These are phyloP conservation scores for Pneumocystis sp. DNA, from an alignment of 1,139 yeast species.

Conservation along the genomic window DNA sequence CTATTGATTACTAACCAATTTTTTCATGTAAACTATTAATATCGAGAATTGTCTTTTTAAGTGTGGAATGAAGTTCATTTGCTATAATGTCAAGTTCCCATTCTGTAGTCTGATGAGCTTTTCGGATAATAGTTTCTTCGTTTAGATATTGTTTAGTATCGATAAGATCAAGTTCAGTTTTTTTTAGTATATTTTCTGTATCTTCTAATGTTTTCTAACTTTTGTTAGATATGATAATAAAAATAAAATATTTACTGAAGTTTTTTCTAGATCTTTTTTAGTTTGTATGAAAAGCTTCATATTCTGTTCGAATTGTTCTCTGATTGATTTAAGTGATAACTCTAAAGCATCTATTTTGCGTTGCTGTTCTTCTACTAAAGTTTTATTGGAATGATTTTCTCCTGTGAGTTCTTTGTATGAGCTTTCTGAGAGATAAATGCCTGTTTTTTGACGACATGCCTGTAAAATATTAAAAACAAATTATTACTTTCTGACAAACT, in stretches of 20 bases:
- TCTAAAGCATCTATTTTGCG: constrained; percentile 33
- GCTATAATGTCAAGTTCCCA: constrained; percentile 21
- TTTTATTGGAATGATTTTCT: constrained; percentile 34
- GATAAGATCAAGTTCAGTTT: constrained; percentile 15
- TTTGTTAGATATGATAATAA: constrained; percentile 6
- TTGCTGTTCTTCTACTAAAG: constrained; percentile 34
- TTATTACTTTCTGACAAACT: constrained; percentile 12
- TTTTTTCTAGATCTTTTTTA: constrained; percentile 19
- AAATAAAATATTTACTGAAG: constrained; percentile 9
- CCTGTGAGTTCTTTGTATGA: constrained; percentile 36
- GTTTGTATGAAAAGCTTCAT: constrained; percentile 19
- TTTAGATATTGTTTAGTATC: constrained; percentile 13
- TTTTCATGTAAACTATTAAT: constrained; percentile 18
- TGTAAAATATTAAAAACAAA: background rate
- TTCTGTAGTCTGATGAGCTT: constrained; percentile 24
- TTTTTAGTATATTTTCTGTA: constrained; percentile 16
- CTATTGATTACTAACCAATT: constrained; percentile 13
- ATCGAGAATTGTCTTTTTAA: constrained; percentile 21
- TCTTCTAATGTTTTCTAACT: constrained; percentile 15
- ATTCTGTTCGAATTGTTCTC: constrained; percentile 22
- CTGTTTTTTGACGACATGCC: constrained; percentile 50
- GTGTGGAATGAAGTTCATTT: constrained; percentile 18
- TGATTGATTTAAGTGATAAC: constrained; percentile 27
- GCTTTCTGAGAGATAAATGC: constrained; percentile 45
- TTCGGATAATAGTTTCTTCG: constrained; percentile 19